Percentiles rank a stretch among this genome's conserved stretches.
These are phyloP conservation scores for Butyriboletus loyo DNA, from an alignment of 768 basidiomycete genomes.

Conservation along the genomic window DNA sequence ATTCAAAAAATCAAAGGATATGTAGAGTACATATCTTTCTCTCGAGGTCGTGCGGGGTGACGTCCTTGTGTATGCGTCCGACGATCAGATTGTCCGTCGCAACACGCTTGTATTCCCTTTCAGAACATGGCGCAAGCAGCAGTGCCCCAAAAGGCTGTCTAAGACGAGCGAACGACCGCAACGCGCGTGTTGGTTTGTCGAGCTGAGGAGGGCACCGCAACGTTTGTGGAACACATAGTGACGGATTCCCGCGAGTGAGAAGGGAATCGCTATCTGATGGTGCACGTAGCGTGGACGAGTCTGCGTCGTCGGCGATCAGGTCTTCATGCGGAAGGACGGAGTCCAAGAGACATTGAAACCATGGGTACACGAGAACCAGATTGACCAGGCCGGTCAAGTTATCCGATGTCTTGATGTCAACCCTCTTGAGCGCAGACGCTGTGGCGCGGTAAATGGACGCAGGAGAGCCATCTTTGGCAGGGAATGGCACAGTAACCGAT, in stretches of 20 bases:
- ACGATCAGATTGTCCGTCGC: slow-evolving; percentile 16
- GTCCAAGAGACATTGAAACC: slow-evolving; percentile 13
- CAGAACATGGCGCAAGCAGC: slow-evolving; percentile 7
- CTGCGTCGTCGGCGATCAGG: slow-evolving; percentile 11
- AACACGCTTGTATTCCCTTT: slow-evolving; percentile 15
- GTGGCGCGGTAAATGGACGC: slow-evolving; percentile 13
- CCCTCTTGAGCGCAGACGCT: slow-evolving; percentile 1
- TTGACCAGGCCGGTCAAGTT: slow-evolving; percentile 2
- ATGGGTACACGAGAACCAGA: slow-evolving; percentile 19
- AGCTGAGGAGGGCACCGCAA: slow-evolving; percentile 12
- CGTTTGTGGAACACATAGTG: neutral
- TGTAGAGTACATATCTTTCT: slow-evolving; percentile 16
- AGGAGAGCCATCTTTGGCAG: neutral
- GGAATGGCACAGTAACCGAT: slow-evolving; percentile 7
- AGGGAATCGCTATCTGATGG: neutral
- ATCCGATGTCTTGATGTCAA: slow-evolving; percentile 14
- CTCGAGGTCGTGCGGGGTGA: slow-evolving; percentile 2
- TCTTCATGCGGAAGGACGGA: slow-evolving; percentile 19
- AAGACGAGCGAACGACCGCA: slow-evolving; percentile 12
- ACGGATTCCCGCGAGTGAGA: neutral
- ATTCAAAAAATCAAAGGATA: slow-evolving; percentile 5
- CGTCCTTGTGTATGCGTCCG: slow-evolving; percentile 8
- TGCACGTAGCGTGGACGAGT: neutral
- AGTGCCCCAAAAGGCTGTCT: slow-evolving; percentile 17
- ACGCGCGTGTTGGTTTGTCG: slow-evolving; percentile 12